Evolutionary conservation across 257 asterid genomes (phyloP), one percentile per base, ranked within the genome.

Genomic region (Salvia hispanica): DNA sequence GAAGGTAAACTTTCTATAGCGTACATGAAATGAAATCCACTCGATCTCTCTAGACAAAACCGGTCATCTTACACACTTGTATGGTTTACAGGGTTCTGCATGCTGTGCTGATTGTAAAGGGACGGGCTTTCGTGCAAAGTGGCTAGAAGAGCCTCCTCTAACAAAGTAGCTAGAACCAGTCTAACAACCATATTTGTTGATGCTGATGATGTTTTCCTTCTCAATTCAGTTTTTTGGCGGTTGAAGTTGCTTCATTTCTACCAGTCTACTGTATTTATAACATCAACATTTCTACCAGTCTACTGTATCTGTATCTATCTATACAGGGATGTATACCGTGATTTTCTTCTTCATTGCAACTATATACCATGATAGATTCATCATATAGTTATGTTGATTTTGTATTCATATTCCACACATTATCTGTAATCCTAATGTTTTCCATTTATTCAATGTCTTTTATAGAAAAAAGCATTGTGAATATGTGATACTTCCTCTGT

Each of bases 61-160:
- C 12, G 5, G 3, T 31, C 18, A 56, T 12, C 53, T 65, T 54
- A 43, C 66, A 16, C n/a, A 6, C 54, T 2, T 12, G 6, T 48
- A 18, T 16, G 39, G 45, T 73, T 43, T 28, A 55, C 70, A 92
- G 98, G 98, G 98, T 62, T 86, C 88, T 16, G 80, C 81, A 3
- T 66, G 90, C 72, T 92, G 98, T 77, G 72, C 86, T 0, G 88
- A 86, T 53, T 92, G 98, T 77, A 92, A 88, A 83, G 98, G 98
- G 58, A 89, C 98, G 31, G 98, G 98, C 48, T 85, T 61, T 57
- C 95, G 98, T 36, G 98, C 98, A 9, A 92, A 89, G 82, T 92
- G 98, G 98, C 82, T 89, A 63, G 92, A 80, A 51, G 77, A 87
- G 56, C 91, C 92, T 70, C 95, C 92, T 4, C 68, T 77, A 74